A percentile compares a stretch with the other conserved stretches of the same genome.
Conservation (phyloP, 768 basidiomycete genomes). For the Mycena galopus region DNA sequence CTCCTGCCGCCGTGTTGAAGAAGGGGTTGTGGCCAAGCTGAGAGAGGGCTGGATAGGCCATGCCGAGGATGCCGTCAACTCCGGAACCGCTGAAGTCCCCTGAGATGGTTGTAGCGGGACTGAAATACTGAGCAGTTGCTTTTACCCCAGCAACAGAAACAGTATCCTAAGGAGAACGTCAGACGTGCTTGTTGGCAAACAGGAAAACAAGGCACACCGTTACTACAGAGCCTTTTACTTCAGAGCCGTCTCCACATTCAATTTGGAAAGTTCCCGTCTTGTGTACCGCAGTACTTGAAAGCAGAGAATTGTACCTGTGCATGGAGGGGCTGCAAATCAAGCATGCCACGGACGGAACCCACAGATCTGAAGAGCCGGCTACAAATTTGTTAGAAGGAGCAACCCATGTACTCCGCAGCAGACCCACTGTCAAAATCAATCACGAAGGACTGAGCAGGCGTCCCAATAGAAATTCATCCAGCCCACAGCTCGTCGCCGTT, state of each 20-base stretch:
- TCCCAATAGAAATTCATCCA: conserved; percentile 55
- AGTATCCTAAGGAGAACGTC: neutral
- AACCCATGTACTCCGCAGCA: neutral
- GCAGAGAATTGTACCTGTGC: conserved; percentile 42
- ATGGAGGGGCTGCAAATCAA: conserved; percentile 42
- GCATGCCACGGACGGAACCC: conserved; percentile 23
- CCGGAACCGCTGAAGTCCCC: conserved; percentile 36
- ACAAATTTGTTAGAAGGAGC: neutral
- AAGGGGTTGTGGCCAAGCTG: conserved; percentile 46
- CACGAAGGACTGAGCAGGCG: conserved; percentile 50
- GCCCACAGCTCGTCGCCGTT: conserved; percentile 53
- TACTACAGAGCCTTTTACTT: neutral
- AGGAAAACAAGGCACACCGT: neutral
- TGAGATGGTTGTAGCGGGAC: conserved; percentile 48
- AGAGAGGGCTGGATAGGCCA: conserved; percentile 53
- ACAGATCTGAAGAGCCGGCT: conserved; percentile 32
- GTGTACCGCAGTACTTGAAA: conserved; percentile 46
- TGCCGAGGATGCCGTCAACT: conserved; percentile 42
- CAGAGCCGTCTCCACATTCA: neutral
- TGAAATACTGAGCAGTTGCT: conserved; percentile 42
- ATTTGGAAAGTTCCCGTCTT: conserved; percentile 31
- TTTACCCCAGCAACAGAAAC: conserved; percentile 30
- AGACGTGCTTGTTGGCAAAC: neutral
- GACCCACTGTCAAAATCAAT: conserved; percentile 57
- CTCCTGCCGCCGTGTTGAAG: conserved; percentile 56